phyloP scores from a whole-genome alignment of 371 early-diverging fungal genomes.

The Dichotomocladium elegans region DNA sequence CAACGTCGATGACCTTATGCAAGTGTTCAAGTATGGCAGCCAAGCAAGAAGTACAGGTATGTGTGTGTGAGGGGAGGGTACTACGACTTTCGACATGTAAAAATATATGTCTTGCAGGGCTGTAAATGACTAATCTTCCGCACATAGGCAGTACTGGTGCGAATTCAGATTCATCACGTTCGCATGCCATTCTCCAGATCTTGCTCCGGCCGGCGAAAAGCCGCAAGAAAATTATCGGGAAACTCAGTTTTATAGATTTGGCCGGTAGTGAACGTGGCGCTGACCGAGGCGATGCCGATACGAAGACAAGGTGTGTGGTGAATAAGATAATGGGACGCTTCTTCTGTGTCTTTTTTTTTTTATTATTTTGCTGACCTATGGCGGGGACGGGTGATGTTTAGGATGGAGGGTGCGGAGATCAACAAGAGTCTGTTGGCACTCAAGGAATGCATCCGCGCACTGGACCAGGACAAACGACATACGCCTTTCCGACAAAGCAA shows the following conservation, averaged over 20 bases:
- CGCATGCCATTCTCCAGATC: conserved; percentile 95
- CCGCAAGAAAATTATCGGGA: conserved; percentile 56
- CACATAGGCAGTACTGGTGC: conserved; percentile 83
- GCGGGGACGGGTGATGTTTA: conserved; percentile 4
- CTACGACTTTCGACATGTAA: no score
- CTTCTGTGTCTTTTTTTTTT: no score
- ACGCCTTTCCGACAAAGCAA: conserved; percentile 97
- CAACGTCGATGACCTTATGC: conserved; percentile 77
- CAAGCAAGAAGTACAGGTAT: conserved; percentile 83
- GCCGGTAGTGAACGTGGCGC: conserved; percentile 98
- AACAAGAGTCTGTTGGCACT: conserved; percentile 96
- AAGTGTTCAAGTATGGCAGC: conserved; percentile 90
- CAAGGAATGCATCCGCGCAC: conserved; percentile 97
- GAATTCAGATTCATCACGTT: conserved; percentile 94
- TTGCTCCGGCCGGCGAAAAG: conserved; percentile 69
- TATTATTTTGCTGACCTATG: not conserved
- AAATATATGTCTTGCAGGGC: conserved; percentile 1
- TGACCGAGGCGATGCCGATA: conserved; percentile 89
- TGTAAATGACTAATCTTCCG: not conserved
- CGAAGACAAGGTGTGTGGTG: conserved; percentile 66
- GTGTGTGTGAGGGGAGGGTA: no score
- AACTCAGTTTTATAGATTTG: conserved; percentile 94
- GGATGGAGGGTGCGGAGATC: conserved; percentile 98
- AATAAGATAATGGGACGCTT: not conserved
- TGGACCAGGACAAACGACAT: conserved; percentile 91